These are phyloP conservation scores for Trametes elegans DNA, from an alignment of 768 basidiomycete genomes.

Conservation along the genomic window DNA sequence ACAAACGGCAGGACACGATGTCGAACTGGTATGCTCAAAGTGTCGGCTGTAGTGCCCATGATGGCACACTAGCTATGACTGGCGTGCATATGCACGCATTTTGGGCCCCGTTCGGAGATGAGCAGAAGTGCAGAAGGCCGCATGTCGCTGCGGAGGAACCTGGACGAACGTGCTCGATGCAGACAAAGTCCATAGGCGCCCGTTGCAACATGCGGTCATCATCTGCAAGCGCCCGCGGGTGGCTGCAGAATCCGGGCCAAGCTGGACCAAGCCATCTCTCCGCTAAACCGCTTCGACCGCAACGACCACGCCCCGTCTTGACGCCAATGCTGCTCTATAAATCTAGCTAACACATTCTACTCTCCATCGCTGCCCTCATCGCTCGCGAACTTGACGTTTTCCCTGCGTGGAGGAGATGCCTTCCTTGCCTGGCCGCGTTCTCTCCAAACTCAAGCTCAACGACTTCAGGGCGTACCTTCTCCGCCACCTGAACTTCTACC, in stretches of 20 bases:
- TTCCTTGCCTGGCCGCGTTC: constrained; percentile 9
- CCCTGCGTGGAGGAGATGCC: constrained; percentile 1
- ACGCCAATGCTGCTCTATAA: constrained; percentile 17
- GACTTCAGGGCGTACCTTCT: constrained; percentile 16
- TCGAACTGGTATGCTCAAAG: too few species aligned
- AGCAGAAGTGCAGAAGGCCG: too few species aligned
- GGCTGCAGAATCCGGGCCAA: not conserved
- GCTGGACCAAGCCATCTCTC: constrained; percentile 2
- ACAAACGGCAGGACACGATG: too few species aligned
- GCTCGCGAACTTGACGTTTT: not conserved
- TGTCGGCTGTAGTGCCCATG: too few species aligned
- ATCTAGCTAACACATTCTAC: constrained; percentile 13
- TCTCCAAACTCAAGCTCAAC: not conserved
- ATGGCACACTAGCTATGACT: too few species aligned
- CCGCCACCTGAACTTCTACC: constrained; percentile 45
- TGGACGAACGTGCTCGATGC: not conserved
- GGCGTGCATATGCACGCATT: too few species aligned
- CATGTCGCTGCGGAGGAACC: too few species aligned
- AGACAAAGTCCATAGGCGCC: not conserved
- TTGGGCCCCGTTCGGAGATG: too few species aligned
- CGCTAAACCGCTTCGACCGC: constrained; percentile 10
- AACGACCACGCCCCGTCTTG: constrained; percentile 6
- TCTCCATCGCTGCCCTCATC: constrained; percentile 1
- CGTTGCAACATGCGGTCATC: not conserved
- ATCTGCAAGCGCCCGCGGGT: not conserved